Conservation (phyloP, 2,329 filamentous ascomycete species). For the Pseudogymnoascus sp. region DNA sequence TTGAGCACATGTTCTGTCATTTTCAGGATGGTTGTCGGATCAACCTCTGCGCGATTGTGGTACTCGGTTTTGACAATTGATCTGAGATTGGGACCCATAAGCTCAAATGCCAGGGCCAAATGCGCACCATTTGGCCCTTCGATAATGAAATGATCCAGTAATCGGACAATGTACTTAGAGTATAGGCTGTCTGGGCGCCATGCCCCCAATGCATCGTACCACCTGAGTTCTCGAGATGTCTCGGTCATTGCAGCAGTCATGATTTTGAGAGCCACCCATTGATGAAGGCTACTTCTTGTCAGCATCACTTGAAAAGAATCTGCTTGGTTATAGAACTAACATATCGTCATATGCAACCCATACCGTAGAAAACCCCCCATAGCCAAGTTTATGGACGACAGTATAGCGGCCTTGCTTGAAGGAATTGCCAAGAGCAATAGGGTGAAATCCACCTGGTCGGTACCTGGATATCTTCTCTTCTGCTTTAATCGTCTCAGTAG, state of each 20-base stretch:
- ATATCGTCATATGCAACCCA: slow-evolving; percentile 21
- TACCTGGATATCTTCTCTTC: slow-evolving; percentile 10
- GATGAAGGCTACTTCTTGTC: background rate
- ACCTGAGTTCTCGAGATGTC: slow-evolving; percentile 1
- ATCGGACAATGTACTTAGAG: slow-evolving; percentile 24
- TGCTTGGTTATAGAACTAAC: background rate
- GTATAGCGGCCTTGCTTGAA: slow-evolving; percentile 16
- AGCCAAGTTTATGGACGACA: slow-evolving; percentile 23
- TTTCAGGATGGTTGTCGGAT: slow-evolving; percentile 21
- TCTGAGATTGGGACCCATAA: slow-evolving; percentile 28
- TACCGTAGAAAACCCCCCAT: slow-evolving; percentile 21
- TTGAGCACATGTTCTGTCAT: slow-evolving; percentile 27
- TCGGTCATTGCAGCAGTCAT: background rate
- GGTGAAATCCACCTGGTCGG: slow-evolving; percentile 20
- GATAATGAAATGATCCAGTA: slow-evolving; percentile 28
- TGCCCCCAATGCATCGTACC: background rate
- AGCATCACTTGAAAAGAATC: background rate
- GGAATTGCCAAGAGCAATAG: slow-evolving; percentile 21
- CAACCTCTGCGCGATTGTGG: slow-evolving; percentile 19
- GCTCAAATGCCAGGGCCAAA: slow-evolving; percentile 30
- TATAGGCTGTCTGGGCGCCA: slow-evolving; percentile 14
- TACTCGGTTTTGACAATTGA: slow-evolving; percentile 22
- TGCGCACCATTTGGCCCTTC: slow-evolving; percentile 31
- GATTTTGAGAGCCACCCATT: slow-evolving; percentile 10
- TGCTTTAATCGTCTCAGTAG: background rate